Base-by-base conservation (phyloP, 345 rosid species). In the Gossypium raimondii region DNA sequence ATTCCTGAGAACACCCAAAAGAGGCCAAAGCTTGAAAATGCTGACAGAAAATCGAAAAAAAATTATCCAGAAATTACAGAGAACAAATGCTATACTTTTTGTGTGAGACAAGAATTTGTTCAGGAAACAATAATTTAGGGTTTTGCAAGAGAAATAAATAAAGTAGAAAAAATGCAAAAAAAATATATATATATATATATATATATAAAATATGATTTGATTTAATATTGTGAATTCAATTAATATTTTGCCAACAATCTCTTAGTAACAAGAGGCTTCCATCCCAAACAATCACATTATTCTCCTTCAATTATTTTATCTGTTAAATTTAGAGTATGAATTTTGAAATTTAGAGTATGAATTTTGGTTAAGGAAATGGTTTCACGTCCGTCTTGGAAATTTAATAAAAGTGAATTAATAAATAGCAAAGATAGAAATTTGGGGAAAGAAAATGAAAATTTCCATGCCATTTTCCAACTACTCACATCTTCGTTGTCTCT, bases 331-430 rank as follows among this genome's bases (percentile, higher is more conserved):
- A 84, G 82, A 91, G 89, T 88, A 89, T 89, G 85, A 85, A 94
- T 82, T 90, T 82, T 88, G 90, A 22, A 22, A 88, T 77, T 85
- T 81, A 84, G 82, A 91, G 89, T 88, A 89, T 89, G 85, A 85
- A 94, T 82, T 90, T 82, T 88, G 90, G 91, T 94, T 94, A 91
- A 89, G 87, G 89, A 87, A 87, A 87, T 83, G 91, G 80, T 89
- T 87, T 34, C 87, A 86, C 86, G 98, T 94, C 94, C 97, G 97
- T 89, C 94, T 87, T 78, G 91, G 87, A 83, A 90, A 78, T 86
- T 85, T 77, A 87, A 88, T 86, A 86, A 85, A 81, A 77, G 41
- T 34, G 41, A 34, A 34, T 34, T 34, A 34, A 34, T 34, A 34
- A 34, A 34, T 34, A 34, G 41, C 41, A 34, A 34, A 34, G 41